Conservation (phyloP, 192 early-diverging fungal species). For the Linnemannia elongata region DNA sequence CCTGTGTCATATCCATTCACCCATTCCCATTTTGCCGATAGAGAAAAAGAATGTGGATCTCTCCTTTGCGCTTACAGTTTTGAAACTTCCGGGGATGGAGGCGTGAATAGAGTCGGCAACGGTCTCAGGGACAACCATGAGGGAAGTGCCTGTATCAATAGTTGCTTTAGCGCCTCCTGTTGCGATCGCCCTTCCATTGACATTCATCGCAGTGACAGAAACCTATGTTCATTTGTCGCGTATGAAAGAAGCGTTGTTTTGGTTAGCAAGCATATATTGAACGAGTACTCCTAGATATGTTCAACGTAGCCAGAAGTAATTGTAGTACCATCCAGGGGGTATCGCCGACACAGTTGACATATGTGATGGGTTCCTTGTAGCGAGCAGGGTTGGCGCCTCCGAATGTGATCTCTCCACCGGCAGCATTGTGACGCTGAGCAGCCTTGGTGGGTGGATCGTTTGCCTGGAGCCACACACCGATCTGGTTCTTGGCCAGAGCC, state of each 20-base stretch:
- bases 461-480: slow-evolving; percentile 29
- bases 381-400: slow-evolving; percentile 42
- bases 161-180: slow-evolving; percentile 28
- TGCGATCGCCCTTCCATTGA: background rate
- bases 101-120: slow-evolving; percentile 57
- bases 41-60: background rate
- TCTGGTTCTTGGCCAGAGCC: slow-evolving; percentile 12
- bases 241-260: background rate
- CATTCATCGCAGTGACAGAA: background rate
- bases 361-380: slow-evolving; percentile 26
- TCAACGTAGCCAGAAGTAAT: too few species aligned
- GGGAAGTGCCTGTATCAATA: slow-evolving; percentile 71
- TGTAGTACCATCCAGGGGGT: slow-evolving; percentile 38
- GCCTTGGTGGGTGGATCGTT: background rate
- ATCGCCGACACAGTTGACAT: slow-evolving; percentile 26
- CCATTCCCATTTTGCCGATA: too few species aligned
- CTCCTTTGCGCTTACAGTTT: slow-evolving; percentile 9
- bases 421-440: background rate
- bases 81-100: slow-evolving; percentile 52
- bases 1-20: too few species aligned
- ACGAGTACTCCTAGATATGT: too few species aligned
- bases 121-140: slow-evolving; percentile 60
- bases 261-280: background rate
- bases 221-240: background rate
- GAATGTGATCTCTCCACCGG: slow-evolving; percentile 53